phyloP scores from a whole-genome alignment of 169 alveolate species.

The Eimeria zaria region DNA sequence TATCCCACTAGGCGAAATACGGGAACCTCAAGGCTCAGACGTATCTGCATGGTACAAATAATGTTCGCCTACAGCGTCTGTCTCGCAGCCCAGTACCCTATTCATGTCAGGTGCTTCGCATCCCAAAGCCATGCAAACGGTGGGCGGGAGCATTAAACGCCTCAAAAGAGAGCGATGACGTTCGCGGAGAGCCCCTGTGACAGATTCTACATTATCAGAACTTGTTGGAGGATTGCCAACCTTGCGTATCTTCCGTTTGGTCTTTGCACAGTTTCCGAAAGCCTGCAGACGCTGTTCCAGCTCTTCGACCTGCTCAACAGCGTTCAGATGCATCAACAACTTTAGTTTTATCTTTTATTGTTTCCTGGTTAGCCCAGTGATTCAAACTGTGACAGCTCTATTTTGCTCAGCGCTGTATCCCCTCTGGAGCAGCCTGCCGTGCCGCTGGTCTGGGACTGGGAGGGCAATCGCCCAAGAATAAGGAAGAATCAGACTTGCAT shows the following conservation, averaged over 20 bases:
- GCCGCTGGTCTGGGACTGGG: background rate
- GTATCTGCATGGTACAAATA: background rate
- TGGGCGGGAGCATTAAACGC: conserved; percentile 67
- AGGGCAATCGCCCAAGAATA: background rate
- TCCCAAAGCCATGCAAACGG: conserved; percentile 71
- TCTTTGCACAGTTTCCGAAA: background rate
- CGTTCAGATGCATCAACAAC: background rate
- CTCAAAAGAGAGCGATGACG: conserved; percentile 30
- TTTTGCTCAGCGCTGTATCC: background rate
- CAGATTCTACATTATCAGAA: background rate
- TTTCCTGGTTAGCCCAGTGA: background rate
- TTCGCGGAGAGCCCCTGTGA: conserved; percentile 22
- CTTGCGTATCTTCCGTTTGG: conserved; percentile 1
- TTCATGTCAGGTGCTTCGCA: conserved; percentile 64
- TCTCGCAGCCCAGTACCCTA: conserved; percentile 39
- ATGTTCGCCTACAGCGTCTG: conserved; percentile 7
- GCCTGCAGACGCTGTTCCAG: conserved; percentile 52
- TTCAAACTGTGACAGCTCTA: background rate
- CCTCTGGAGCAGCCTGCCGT: background rate
- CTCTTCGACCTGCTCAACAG: conserved; percentile 60
- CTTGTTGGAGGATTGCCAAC: background rate
- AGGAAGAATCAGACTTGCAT: conserved; percentile 24
- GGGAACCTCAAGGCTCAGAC: background rate
- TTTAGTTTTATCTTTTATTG: background rate
- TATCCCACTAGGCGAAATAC: background rate